Percentiles rank a stretch among this genome's conserved stretches.
Conservation (phyloP, 768 basidiomycete species). For the Mycena amicta region DNA sequence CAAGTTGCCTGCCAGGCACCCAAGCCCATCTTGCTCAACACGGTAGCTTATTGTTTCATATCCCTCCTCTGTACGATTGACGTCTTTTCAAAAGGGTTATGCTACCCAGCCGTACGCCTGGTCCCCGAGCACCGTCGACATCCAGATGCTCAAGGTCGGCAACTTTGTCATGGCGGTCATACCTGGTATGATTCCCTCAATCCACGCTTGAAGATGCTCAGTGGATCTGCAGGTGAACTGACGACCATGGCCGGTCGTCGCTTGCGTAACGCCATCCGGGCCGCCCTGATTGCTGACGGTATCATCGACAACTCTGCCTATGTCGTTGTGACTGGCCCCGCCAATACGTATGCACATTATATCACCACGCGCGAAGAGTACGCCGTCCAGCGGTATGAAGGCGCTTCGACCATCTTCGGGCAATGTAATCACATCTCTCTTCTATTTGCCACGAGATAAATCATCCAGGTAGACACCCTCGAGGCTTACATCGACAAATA, state of each 20-base stretch:
- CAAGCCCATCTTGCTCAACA: slow-evolving; percentile 79
- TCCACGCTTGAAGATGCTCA: too few species aligned
- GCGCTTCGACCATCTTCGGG: slow-evolving; percentile 79
- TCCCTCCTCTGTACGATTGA: neutral
- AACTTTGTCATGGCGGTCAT: slow-evolving; percentile 51
- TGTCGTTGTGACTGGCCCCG: slow-evolving; percentile 80
- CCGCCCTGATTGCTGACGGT: slow-evolving; percentile 61
- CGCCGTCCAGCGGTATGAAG: slow-evolving; percentile 75
- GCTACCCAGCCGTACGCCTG: slow-evolving; percentile 72
- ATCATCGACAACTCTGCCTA: slow-evolving; percentile 69
- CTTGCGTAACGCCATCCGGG: slow-evolving; percentile 72
- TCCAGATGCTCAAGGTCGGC: slow-evolving; percentile 78
- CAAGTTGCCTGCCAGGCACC: slow-evolving; percentile 74
- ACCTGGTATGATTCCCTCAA: neutral
- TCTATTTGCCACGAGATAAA: too few species aligned
- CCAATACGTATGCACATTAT: slow-evolving; percentile 79
- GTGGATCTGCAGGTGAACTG: slow-evolving; percentile 54
- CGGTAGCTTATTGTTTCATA: slow-evolving; percentile 30
- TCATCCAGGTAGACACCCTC: slow-evolving; percentile 56
- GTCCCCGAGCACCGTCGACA: slow-evolving; percentile 71
- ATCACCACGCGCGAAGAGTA: slow-evolving; percentile 76
- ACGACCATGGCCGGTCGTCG: slow-evolving; percentile 84
- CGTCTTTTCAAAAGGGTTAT: slow-evolving; percentile 41
- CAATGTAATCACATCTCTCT: too few species aligned
- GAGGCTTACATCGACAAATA: slow-evolving; percentile 83